Base-by-base conservation (phyloP, 164 flowering plant genomes). In the Hamamelis virginiana region DNA sequence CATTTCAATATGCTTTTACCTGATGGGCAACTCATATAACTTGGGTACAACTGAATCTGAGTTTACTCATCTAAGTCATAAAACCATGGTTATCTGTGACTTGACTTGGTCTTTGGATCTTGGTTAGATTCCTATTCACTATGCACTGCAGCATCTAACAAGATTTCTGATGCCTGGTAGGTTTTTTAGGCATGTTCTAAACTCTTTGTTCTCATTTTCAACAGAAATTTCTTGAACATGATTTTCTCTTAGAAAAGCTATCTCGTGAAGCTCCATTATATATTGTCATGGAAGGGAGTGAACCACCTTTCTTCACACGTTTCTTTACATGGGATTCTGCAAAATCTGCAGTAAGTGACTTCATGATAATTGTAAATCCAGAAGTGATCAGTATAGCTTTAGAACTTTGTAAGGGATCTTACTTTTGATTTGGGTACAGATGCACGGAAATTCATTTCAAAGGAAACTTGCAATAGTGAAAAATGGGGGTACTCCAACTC, bases 391-490 rank as follows among this genome's bases (percentile, higher is more conserved):
- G 8, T 18, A 23, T 43, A 23, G 8, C 15, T n/a, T 59, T 45
- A 45, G n/a, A 38, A n/a, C 44, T 41, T 25, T 27, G 16, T 2
- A 18, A 25, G 10, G 43, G 41, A 26, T 61, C 25, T 53, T 65
- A 26, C 23, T 52, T 53, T 76, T 44, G 19, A 4, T 60, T 69
- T 81, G 59, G 53, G 43, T 62, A 51, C 90, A 95, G 99, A 95
- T 95, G 94, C 97, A 88, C 80, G 99, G 99, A 73, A 89, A 90
- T 80, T 96, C 99, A 15, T 96, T 90, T 72, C 95, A 96, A 72
- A 83, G 98, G 83, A 96, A 87, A 72, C 86, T 92, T 74, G 75
- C 95, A 12, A 76, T 89, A 21, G 75, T 95, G 55, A 95, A 92
- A 80, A 81, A 83, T 75, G 96, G 97, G 56, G 86, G 81, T 27